These are phyloP conservation scores for Violaceomyces palustris DNA, from an alignment of 1,284 basidiomycete genomes.

Conservation along the genomic window DNA sequence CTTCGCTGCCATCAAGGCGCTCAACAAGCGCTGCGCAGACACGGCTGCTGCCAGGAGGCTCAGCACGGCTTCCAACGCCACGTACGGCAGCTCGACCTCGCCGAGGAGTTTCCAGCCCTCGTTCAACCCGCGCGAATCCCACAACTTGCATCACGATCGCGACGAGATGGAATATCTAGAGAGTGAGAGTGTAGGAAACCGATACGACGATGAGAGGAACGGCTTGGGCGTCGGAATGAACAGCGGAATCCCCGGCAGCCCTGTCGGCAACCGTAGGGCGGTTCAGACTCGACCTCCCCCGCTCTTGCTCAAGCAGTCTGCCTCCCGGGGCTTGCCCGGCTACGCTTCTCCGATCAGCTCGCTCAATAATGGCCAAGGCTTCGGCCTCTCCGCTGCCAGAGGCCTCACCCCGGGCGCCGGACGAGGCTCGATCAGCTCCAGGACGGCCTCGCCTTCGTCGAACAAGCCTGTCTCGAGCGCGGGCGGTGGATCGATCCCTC, in stretches of 20 bases:
- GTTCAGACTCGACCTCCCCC: conserved; percentile 30
- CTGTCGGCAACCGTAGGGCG: conserved; percentile 21
- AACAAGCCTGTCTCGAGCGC: conserved; percentile 4
- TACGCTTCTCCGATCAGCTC: conserved; percentile 19
- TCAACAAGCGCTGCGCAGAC: conserved; percentile 40
- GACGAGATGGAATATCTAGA: conserved; percentile 31
- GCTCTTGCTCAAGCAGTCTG: conserved; percentile 22
- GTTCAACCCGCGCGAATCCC: conserved; percentile 10
- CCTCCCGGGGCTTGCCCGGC: conserved; percentile 24
- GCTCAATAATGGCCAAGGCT: conserved; percentile 28
- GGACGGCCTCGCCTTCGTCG: conserved; percentile 6
- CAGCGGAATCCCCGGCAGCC: conserved; percentile 8
- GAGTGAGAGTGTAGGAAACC: too few species aligned
- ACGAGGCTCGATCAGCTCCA: conserved; percentile 16
- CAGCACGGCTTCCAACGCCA: conserved; percentile 2
- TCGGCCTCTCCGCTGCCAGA: conserved; percentile 31
- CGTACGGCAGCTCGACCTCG: too few species aligned
- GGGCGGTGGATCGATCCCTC: too few species aligned
- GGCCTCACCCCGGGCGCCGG: conserved; percentile 28
- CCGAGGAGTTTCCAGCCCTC: conserved; percentile 10
- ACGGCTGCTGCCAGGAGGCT: conserved; percentile 10
- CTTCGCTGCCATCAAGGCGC: conserved; percentile 43
- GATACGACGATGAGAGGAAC: conserved; percentile 12
- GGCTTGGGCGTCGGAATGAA: conserved; percentile 1
- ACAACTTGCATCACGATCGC: conserved; percentile 10